Percentiles rank a stretch among this genome's conserved stretches.
Conservation (phyloP, 2,329 filamentous ascomycete species). For the Coleophoma eucalyptorum region DNA sequence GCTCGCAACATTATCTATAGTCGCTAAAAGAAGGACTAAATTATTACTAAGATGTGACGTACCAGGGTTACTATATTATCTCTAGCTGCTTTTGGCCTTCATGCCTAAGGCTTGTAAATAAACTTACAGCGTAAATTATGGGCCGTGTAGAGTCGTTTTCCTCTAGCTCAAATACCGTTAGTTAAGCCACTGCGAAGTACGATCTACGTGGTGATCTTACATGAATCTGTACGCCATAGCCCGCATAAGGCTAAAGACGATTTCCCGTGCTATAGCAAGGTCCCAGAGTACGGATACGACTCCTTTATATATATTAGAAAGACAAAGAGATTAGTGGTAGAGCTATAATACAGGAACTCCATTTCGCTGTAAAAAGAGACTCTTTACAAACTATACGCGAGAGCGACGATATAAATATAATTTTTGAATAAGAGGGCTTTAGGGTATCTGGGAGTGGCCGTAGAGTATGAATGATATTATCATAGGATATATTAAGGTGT, state of each 20-base stretch:
- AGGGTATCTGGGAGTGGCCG: constrained; percentile 1
- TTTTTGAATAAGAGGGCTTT: constrained; percentile 2
- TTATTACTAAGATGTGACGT: too few relatives aligned
- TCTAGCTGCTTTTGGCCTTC: constrained; percentile 1
- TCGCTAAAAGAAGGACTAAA: neutral
- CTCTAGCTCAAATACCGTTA: neutral
- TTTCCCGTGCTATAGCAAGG: neutral
- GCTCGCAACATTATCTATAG: neutral
- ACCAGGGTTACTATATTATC: too few relatives aligned
- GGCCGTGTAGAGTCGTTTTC: too few relatives aligned
- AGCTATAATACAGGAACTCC: neutral
- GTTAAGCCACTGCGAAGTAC: neutral
- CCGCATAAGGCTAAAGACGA: constrained; percentile 3
- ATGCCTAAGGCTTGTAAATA: constrained; percentile 1
- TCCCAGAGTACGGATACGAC: constrained; percentile 2
- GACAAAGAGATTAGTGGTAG: constrained; percentile 1
- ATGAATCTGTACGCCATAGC: neutral
- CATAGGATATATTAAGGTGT: too few relatives aligned
- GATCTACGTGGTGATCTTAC: constrained; percentile 11
- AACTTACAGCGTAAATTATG: constrained; percentile 3
- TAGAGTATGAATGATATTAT: constrained; percentile 1
- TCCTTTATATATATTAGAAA: constrained; percentile 1
- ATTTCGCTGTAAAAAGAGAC: neutral
- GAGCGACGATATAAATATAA: constrained; percentile 1
- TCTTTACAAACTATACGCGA: constrained; percentile 1